phyloP scores from a whole-genome alignment of 1,284 basidiomycete genomes.

The Ustilago crameri region DNA sequence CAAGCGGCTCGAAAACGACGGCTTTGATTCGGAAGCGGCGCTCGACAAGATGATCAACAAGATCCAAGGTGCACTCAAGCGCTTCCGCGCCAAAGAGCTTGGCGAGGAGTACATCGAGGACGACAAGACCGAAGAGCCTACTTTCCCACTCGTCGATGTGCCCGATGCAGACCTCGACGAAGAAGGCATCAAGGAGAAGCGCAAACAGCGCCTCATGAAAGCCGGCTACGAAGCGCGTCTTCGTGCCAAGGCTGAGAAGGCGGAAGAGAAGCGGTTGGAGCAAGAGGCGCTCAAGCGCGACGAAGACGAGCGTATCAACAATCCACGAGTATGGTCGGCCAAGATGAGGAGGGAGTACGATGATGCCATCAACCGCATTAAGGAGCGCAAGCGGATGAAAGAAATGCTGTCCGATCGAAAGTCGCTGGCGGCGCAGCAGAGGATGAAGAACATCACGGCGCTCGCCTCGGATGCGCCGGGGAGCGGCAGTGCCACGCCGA shows the following conservation, averaged over 20 bases:
- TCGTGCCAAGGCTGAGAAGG: slow-evolving; percentile 85
- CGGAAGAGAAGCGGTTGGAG: slow-evolving; percentile 75
- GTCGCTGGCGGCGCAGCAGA: slow-evolving; percentile 90
- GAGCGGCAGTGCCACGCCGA: slow-evolving; percentile 40
- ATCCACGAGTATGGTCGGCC: slow-evolving; percentile 57
- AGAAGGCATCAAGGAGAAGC: slow-evolving; percentile 92
- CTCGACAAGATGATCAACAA: slow-evolving; percentile 81
- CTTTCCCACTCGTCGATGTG: slow-evolving; percentile 87
- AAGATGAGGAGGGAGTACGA: slow-evolving; percentile 60
- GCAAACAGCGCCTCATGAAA: slow-evolving; percentile 90
- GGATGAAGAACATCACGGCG: slow-evolving; percentile 96
- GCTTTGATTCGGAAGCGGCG: slow-evolving; percentile 78
- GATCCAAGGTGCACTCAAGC: slow-evolving; percentile 77
- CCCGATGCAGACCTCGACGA: slow-evolving; percentile 94
- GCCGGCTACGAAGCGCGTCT: slow-evolving; percentile 92
- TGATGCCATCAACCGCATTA: slow-evolving; percentile 82
- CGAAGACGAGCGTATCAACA: slow-evolving; percentile 76
- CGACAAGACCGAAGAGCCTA: slow-evolving; percentile 77
- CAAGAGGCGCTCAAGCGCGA: slow-evolving; percentile 80
- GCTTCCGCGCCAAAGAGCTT: slow-evolving; percentile 78
- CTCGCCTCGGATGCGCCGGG: slow-evolving; percentile 76
- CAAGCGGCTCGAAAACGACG: slow-evolving; percentile 71
- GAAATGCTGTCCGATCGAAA: slow-evolving; percentile 90
- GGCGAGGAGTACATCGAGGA: slow-evolving; percentile 69
- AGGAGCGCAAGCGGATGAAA: slow-evolving; percentile 82